Evolutionary conservation across 2,329 filamentous ascomycete species (phyloP).

Genomic region (Cladosporium sp.): DNA sequence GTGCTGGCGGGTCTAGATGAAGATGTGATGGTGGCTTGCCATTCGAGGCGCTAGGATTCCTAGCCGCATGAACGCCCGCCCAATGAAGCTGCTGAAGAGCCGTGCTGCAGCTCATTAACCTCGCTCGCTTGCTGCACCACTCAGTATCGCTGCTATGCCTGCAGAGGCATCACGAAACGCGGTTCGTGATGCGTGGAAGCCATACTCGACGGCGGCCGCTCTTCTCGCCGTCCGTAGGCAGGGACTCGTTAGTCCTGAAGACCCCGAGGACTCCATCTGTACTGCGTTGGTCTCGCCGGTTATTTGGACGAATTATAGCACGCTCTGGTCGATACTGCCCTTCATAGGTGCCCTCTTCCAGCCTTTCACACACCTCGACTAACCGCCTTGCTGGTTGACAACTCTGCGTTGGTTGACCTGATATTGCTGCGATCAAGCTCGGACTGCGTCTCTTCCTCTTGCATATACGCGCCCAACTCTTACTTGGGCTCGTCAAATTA

Average conservation of each 20-base stretch:
- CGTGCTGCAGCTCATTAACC: conserved; percentile 10
- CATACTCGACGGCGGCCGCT: conserved; percentile 17
- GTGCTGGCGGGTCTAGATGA: conserved; percentile 13
- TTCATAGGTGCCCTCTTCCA: conserved; percentile 27
- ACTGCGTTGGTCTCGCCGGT: conserved; percentile 9
- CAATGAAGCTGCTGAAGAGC: conserved; percentile 13
- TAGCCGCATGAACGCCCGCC: conserved; percentile 8
- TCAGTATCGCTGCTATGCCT: too few species aligned
- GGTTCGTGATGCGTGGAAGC: conserved; percentile 22
- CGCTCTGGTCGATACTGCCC: conserved; percentile 17
- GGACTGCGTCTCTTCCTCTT: conserved; percentile 14
- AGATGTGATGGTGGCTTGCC: conserved; percentile 8
- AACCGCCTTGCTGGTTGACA: conserved; percentile 23
- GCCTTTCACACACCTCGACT: conserved; percentile 26
- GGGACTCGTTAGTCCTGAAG: conserved; percentile 16
- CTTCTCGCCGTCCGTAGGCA: conserved; percentile 11
- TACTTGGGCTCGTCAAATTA: conserved; percentile 26
- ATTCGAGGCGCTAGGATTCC: conserved; percentile 10
- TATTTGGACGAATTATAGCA: conserved; percentile 25
- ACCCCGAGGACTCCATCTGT: conserved; percentile 18
- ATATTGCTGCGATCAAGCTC: conserved; percentile 16
- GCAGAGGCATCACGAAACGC: conserved; percentile 18
- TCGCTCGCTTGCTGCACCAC: conserved; percentile 14
- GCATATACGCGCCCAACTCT: conserved; percentile 27
- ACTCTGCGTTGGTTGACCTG: conserved; percentile 14